These are phyloP conservation scores for Aspergillus homomorphus DNA, from an alignment of 495 filamentous ascomycete genomes.

Conservation along the genomic window DNA sequence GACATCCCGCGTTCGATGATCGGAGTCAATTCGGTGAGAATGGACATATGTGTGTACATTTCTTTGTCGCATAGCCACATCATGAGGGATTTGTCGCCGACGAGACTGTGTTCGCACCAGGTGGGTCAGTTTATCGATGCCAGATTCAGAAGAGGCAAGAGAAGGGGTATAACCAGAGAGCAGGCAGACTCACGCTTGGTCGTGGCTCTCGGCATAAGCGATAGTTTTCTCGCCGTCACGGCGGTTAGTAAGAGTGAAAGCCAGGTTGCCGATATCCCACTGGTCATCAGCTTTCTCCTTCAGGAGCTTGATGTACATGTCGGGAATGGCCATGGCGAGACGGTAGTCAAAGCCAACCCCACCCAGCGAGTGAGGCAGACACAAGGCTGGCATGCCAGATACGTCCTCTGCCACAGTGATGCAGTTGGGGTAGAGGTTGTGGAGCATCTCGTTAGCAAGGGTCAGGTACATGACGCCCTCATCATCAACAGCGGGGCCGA, in stretches of 20 bases:
- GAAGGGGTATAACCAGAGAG: too few relatives aligned
- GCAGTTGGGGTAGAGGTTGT: conserved; percentile 75
- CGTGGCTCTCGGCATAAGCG: conserved; percentile 94
- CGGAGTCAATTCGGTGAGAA: conserved; percentile 75
- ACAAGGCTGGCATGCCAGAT: conserved; percentile 95
- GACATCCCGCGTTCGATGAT: conserved; percentile 88
- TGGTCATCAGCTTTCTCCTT: conserved; percentile 91
- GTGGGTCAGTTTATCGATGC: conserved; percentile 28
- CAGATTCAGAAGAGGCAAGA: neutral
- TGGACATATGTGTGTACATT: conserved; percentile 97
- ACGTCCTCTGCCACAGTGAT: conserved; percentile 97
- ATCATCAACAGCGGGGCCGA: conserved; percentile 86
- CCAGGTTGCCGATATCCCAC: conserved; percentile 86
- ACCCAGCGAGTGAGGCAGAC: conserved; percentile 77
- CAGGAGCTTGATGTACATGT: conserved; percentile 98
- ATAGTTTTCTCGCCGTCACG: conserved; percentile 98
- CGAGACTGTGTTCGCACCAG: conserved; percentile 56
- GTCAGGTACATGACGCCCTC: conserved; percentile 95
- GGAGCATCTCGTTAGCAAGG: conserved; percentile 95
- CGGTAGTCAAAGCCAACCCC: conserved; percentile 97
- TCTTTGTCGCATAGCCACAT: conserved; percentile 98
- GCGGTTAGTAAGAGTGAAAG: conserved; percentile 84
- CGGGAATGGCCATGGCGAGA: conserved; percentile 95
- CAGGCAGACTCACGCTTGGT: conserved; percentile 78
- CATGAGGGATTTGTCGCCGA: conserved; percentile 93